These are phyloP conservation scores for Halophytophthora polymorphica DNA, from an alignment of 352 stramenopile species.

Conservation along the genomic window DNA sequence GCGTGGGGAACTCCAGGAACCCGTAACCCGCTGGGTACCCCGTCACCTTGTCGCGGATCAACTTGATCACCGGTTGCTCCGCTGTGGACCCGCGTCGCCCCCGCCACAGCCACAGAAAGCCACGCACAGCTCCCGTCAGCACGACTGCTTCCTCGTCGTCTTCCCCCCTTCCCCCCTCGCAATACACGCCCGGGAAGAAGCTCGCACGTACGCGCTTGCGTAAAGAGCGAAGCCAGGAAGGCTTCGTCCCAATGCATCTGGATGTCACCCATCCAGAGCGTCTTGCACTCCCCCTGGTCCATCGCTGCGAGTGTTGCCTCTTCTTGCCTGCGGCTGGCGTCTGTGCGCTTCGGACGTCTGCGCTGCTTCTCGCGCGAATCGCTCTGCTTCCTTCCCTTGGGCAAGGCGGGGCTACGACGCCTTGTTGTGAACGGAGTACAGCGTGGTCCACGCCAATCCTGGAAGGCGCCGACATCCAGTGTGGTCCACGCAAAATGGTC, in stretches of 20 bases:
- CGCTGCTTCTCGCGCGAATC: neutral
- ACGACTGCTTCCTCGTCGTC: neutral
- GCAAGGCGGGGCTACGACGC: too few relatives aligned
- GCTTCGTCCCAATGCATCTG: conserved; percentile 90
- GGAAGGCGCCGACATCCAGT: too few relatives aligned
- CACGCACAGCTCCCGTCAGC: neutral
- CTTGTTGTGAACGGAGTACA: too few relatives aligned
- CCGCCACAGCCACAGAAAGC: conserved; percentile 4
- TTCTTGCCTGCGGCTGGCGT: conserved; percentile 8
- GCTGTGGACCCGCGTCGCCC: conserved; percentile 21
- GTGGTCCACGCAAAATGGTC: too few relatives aligned
- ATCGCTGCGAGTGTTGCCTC: conserved; percentile 9
- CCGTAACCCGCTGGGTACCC: conserved; percentile 88
- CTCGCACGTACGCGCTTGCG: conserved; percentile 43
- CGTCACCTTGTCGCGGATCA: conserved; percentile 90
- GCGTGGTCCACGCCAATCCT: too few relatives aligned
- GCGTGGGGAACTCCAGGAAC: conserved; percentile 89
- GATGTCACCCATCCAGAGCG: conserved; percentile 89
- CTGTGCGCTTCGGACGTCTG: neutral
- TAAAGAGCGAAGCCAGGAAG: conserved; percentile 86
- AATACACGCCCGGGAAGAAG: conserved; percentile 2
- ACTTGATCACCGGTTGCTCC: conserved; percentile 84
- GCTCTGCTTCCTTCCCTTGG: neutral
- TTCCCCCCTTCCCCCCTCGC: neutral
- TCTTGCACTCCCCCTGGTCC: conserved; percentile 68